A percentile compares a stretch with the other conserved stretches of the same genome.
Conservation (phyloP, 1,284 basidiomycete species). For the Cryptococcus floricola region DNA sequence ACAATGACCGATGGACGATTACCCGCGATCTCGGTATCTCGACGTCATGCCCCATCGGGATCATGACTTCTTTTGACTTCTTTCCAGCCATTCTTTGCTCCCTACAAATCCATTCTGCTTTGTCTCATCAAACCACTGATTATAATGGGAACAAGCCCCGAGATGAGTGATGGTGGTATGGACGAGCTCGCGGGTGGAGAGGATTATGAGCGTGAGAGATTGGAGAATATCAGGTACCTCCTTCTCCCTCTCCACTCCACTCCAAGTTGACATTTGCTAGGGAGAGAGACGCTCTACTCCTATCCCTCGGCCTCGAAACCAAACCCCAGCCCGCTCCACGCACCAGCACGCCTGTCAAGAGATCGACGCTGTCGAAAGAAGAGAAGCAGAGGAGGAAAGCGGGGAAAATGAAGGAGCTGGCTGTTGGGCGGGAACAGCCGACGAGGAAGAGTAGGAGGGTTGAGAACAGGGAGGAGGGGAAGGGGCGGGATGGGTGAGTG, state of each 20-base stretch:
- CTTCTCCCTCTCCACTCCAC: too few relatives aligned
- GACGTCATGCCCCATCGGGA: too few relatives aligned
- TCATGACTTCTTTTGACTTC: too few relatives aligned
- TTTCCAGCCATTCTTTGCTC: too few relatives aligned
- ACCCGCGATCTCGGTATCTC: too few relatives aligned
- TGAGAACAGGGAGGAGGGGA: neutral
- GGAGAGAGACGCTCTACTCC: slow-evolving; percentile 21
- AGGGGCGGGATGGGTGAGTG: neutral
- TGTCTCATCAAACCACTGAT: too few relatives aligned
- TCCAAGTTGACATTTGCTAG: neutral
- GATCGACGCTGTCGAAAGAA: slow-evolving; percentile 9
- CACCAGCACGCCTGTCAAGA: slow-evolving; percentile 3
- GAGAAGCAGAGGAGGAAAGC: slow-evolving; percentile 13
- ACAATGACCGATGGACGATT: too few relatives aligned
- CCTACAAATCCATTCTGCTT: too few relatives aligned
- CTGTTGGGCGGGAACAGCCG: slow-evolving; percentile 13
- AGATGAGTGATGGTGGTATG: slow-evolving; percentile 3
- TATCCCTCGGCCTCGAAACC: slow-evolving; percentile 27
- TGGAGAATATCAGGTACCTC: slow-evolving; percentile 45
- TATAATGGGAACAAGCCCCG: neutral
- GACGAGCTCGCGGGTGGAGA: slow-evolving; percentile 10
- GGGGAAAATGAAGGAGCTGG: slow-evolving; percentile 10
- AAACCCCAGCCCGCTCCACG: slow-evolving; percentile 1
- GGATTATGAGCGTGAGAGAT: slow-evolving; percentile 40
- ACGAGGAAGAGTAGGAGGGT: slow-evolving; percentile 23